Evolutionary conservation across 169 alveolate species (phyloP).

Genomic region (Sarcocystis neurona): DNA sequence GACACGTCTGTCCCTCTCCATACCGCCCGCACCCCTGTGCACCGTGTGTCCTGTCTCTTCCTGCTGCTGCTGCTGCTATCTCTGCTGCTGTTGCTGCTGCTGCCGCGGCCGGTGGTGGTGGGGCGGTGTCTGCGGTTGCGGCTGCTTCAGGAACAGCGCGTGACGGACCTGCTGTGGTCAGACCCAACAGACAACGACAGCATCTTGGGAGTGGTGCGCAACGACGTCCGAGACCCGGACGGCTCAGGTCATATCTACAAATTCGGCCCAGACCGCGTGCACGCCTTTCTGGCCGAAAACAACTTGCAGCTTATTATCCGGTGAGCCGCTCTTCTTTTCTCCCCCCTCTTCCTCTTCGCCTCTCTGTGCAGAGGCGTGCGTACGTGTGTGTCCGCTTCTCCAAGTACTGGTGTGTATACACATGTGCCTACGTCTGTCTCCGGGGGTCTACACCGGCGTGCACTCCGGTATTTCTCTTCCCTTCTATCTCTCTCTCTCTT

Average conservation of each 20-base stretch:
- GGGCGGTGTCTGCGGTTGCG: not conserved
- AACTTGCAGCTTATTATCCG: constrained; percentile 80
- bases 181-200: constrained; percentile 92
- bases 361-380: too few species aligned
- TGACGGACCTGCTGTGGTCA: constrained; percentile 89
- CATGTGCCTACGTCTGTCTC: too few species aligned
- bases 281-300: constrained; percentile 85
- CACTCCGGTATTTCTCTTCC: too few species aligned
- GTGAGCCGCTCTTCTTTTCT: constrained; percentile 26
- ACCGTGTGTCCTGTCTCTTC: not conserved
- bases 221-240: constrained; percentile 98
- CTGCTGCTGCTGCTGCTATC: not conserved
- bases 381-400: too few species aligned
- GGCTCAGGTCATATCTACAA: constrained; percentile 98
- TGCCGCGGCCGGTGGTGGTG: too few species aligned
- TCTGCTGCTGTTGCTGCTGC: too few species aligned
- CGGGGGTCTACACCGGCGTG: not conserved
- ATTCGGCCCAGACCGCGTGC: constrained; percentile 95
- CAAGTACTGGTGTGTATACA: too few species aligned
- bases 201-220: constrained; percentile 96
- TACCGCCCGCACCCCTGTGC: too few species aligned
- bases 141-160: constrained; percentile 79
- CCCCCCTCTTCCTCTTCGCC: constrained; percentile 4
- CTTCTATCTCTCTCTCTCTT: constrained; percentile 17
- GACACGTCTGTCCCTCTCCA: too few species aligned